phyloP scores from a whole-genome alignment of 331 rosid genomes.

The Prunus yedoensis region DNA sequence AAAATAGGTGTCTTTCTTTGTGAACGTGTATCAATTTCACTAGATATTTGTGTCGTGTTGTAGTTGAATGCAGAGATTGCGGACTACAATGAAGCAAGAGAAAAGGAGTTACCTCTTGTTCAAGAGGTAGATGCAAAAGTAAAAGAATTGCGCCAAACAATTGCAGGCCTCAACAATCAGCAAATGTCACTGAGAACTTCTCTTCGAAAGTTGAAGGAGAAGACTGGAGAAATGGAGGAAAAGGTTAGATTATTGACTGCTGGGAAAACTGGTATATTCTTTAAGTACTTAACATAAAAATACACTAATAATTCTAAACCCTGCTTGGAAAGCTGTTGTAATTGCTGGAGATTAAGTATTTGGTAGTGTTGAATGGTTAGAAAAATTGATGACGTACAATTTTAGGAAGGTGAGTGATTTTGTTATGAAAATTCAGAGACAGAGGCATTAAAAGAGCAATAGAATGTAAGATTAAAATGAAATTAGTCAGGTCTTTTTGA shows the following conservation, averaged over 20 bases:
- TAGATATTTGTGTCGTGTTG: constrained; percentile 16
- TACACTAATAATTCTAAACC: constrained; percentile 3
- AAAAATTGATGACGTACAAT: background rate
- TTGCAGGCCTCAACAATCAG: constrained; percentile 60
- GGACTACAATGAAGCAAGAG: constrained; percentile 57
- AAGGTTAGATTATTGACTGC: constrained; percentile 54
- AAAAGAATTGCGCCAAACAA: constrained; percentile 64
- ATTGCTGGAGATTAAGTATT: background rate
- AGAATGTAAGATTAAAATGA: background rate
- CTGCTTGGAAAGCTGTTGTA: background rate
- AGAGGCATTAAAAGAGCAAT: background rate
- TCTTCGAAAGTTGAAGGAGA: constrained; percentile 64
- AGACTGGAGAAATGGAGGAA: constrained; percentile 59
- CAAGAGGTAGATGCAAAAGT: constrained; percentile 73
- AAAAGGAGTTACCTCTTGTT: constrained; percentile 65
- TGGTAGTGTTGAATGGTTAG: background rate
- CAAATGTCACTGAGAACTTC: constrained; percentile 63
- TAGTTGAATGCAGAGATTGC: constrained; percentile 69
- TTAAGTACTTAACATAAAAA: constrained; percentile 8
- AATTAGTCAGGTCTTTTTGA: background rate
- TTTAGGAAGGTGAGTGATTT: background rate
- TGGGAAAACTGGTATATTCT: background rate
- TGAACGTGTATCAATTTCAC: background rate
- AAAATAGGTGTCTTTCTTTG: background rate
- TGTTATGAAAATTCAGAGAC: background rate